Base-by-base conservation (phyloP, 1,284 basidiomycete species). In the Fomes fomentarius region DNA sequence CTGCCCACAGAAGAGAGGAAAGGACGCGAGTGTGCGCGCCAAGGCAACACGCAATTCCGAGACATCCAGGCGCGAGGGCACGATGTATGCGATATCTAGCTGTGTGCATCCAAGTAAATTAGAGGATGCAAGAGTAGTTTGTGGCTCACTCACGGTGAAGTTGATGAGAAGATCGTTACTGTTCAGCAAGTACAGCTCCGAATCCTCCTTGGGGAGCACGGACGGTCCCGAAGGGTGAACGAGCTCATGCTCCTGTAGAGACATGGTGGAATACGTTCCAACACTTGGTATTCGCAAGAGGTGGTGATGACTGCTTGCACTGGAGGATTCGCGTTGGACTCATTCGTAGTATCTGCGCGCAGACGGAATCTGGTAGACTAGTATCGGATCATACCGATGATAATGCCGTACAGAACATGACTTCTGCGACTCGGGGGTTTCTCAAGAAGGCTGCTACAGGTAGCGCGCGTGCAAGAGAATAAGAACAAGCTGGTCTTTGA, bases 121-220 rank as follows among this genome's bases (percentile, higher is more conserved):
- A 8, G 4, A 14, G 14, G 1, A 37, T 15, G 11, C 11, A 24
- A 14, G 17, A n/a, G 21, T 22, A 17, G 21, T 24, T 15, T 28
- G 28, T 37, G 2, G 10, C 12, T 6, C 28, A 41, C 47, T 49
- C 39, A 42, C 47, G 19, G 47, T 49, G 39, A 41, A 49, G 39
- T 49, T 49, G 28, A 49, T 41, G 14, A 49, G 39, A 6, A 49
- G 31, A 24, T 49, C 37, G 21, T 49, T 49, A 26, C 31, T 49
- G 39, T 42, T 41, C 12, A 42, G 47, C 21, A 19, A 12, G 26
- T 49, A 49, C 30, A 19, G n/a, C 9, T n/a, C n/a, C n/a, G n/a
- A n/a, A n/a, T 21, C 28, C 38, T 41, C 24, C 15, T 33, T 21
- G 1, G 17, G 22, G 21, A 49, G 47, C 2, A 31, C 21, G 19